Evolutionary conservation across 2,329 filamentous ascomycete species (phyloP).

Genomic region (Scytalidium sp.): DNA sequence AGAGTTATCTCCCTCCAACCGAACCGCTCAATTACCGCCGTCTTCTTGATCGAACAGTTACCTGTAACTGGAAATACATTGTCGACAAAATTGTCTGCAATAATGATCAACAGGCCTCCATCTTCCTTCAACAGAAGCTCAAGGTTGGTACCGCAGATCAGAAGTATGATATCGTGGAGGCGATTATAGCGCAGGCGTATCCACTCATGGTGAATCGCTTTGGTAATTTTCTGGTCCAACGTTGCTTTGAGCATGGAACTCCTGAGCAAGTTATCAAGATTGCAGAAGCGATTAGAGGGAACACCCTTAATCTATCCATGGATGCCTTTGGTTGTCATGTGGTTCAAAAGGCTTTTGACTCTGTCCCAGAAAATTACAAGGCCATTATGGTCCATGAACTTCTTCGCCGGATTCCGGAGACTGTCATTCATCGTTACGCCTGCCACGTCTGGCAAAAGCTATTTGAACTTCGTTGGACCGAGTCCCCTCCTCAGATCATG

Average conservation of each 20-base stretch:
- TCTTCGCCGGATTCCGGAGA: constrained; percentile 91
- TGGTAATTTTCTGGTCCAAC: constrained; percentile 96
- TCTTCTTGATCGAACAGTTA: constrained; percentile 90
- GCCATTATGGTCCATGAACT: constrained; percentile 98
- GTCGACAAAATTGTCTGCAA: constrained; percentile 99
- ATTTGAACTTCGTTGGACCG: constrained; percentile 94
- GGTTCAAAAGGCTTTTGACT: constrained; percentile 97
- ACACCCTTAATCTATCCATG: constrained; percentile 93
- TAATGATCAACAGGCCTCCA: constrained; percentile 98
- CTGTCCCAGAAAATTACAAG: constrained; percentile 96
- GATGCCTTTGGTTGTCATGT: constrained; percentile 98
- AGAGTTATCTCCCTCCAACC: constrained; percentile 79
- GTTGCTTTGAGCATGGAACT: constrained; percentile 97
- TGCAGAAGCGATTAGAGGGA: constrained; percentile 88
- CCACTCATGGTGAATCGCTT: constrained; percentile 98
- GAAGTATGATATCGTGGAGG: constrained; percentile 95
- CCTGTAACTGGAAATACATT: constrained; percentile 99
- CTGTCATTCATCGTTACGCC: constrained; percentile 96
- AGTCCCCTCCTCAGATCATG: constrained; percentile 97
- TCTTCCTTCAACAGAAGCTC: constrained; percentile 98
- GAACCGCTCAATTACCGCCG: constrained; percentile 97
- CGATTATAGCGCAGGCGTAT: constrained; percentile 92
- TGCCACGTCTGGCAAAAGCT: constrained; percentile 99
- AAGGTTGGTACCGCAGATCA: constrained; percentile 94
- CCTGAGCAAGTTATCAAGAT: constrained; percentile 93